These are phyloP conservation scores for Alternaria solani DNA, from an alignment of 2,329 filamentous ascomycete species.

Conservation along the genomic window DNA sequence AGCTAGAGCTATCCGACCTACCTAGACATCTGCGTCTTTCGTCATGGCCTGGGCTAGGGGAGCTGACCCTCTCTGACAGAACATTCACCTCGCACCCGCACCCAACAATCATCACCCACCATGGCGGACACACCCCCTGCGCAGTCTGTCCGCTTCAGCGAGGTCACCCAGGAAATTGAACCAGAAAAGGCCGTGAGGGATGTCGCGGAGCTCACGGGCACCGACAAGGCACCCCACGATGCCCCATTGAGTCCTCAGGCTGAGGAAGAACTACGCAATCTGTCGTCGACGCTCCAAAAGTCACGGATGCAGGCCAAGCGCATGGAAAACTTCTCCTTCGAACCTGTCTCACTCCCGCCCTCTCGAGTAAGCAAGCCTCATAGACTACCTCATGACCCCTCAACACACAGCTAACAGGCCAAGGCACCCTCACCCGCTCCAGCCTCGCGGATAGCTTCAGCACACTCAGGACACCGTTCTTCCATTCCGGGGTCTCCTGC, in stretches of 20 bases:
- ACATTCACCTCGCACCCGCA: slow-evolving; percentile 7
- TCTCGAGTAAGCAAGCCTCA: slow-evolving; percentile 72
- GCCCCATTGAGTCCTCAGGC: slow-evolving; percentile 54
- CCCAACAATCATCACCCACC: slow-evolving; percentile 15
- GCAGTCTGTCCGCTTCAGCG: slow-evolving; percentile 52
- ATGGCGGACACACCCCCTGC: slow-evolving; percentile 37
- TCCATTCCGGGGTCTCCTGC: slow-evolving; percentile 71
- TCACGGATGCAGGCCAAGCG: slow-evolving; percentile 81
- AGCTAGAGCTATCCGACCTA: slow-evolving; percentile 30
- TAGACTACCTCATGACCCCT: slow-evolving; percentile 1
- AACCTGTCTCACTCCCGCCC: slow-evolving; percentile 85
- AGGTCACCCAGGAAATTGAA: slow-evolving; percentile 51
- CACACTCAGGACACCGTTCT: slow-evolving; percentile 58
- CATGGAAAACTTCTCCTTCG: slow-evolving; percentile 87
- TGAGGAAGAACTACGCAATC: slow-evolving; percentile 71
- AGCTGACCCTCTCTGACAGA: slow-evolving; percentile 21
- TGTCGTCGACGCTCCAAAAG: slow-evolving; percentile 76
- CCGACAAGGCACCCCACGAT: slow-evolving; percentile 27
- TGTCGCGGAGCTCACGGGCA: slow-evolving; percentile 40
- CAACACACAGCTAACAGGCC: slow-evolving; percentile 32
- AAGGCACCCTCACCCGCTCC: slow-evolving; percentile 59
- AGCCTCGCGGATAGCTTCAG: slow-evolving; percentile 55
- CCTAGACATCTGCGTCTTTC: slow-evolving; percentile 29
- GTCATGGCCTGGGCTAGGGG: slow-evolving; percentile 26
- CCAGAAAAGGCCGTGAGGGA: slow-evolving; percentile 45